Base-by-base conservation (phyloP, 306 rosid species). In the Quercus suber region DNA sequence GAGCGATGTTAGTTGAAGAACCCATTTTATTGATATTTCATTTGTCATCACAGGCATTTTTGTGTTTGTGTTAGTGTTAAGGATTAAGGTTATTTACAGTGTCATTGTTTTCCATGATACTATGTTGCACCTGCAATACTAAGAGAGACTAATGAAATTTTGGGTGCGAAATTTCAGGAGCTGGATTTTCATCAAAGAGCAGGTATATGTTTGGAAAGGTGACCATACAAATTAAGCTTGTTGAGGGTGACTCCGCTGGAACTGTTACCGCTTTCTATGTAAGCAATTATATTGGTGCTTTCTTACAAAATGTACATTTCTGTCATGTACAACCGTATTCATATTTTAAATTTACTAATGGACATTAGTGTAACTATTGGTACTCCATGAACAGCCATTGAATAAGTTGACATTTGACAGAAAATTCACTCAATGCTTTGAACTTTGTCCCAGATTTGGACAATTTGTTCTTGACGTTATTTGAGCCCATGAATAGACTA, bases 181-280 rank as follows among this genome's bases (percentile, higher is more conserved):
- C 99, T 88, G 99, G 99, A 49, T 95, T 95, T 87, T 81, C 58
- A 55, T 95, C 99, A 2, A 95, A 91, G 84, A 91, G 64, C 84
- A 93, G 85, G 71, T 93, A 89, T 69, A 61, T 93, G 99, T 95
- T 91, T 76, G 99, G 99, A 19, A 95, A 87, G 81, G 99, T 91
- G 23, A 86, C 82, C 55, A 73, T 93, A 23, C 91, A 91, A 60
- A 89, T 95, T 58, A 95, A 95, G 86, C 99, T 95, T 75, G 76
- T 95, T 7, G 91, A 90, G 82, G 99, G 98, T 15, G 97, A 95
- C 75, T 95, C 99, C 35, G 97, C 98, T 23, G 98, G 99, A 88
- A 93, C 98, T 1, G 99, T 95, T 12, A 93, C 98, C 25, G 98
- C 99, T 73, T 93, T 86, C 85, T 95, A 93, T 82, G 99, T 91